phyloP scores from a whole-genome alignment of 2,329 filamentous ascomycete genomes.

The Furcasterigmium furcatum region DNA sequence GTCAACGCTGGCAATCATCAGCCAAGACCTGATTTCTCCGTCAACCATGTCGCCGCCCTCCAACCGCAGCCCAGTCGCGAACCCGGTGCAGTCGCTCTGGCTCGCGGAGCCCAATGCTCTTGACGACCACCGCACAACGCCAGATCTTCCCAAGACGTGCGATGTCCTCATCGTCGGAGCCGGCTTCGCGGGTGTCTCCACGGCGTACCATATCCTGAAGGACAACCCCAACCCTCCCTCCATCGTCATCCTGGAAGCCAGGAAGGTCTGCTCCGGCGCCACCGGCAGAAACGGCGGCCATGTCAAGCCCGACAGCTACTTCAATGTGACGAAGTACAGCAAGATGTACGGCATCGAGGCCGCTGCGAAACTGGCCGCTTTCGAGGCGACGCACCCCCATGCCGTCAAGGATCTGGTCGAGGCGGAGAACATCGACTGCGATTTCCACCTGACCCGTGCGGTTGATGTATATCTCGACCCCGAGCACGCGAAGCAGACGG shows the following conservation, averaged over 20 bases:
- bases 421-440: constrained; percentile 8
- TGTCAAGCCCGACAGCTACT: constrained; percentile 15
- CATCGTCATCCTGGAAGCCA: constrained; percentile 28
- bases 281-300: constrained; percentile 31
- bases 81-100: constrained; percentile 36
- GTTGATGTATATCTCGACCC: constrained; percentile 19
- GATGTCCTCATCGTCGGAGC: constrained; percentile 45
- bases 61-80: constrained; percentile 15
- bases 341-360: constrained; percentile 13
- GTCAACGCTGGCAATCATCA: too few relatives aligned
- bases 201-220: constrained; percentile 36
- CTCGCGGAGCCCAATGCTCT: constrained; percentile 16
- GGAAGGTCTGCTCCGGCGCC: constrained; percentile 30
- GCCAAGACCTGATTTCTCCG: not conserved
- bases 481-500: not conserved
- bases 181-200: constrained; percentile 40
- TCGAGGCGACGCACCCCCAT: constrained; percentile 14
- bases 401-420: constrained; percentile 6
- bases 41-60: not conserved
- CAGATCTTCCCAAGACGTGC: constrained; percentile 29
- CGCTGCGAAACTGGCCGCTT: constrained; percentile 17
- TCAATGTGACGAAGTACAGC: constrained; percentile 13
- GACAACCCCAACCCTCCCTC: constrained; percentile 8
- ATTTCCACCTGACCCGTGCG: constrained; percentile 29
- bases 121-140: constrained; percentile 34